Evolutionary conservation across 2,329 filamentous ascomycete species (phyloP).

Genomic region (Colletotrichum sp.): DNA sequence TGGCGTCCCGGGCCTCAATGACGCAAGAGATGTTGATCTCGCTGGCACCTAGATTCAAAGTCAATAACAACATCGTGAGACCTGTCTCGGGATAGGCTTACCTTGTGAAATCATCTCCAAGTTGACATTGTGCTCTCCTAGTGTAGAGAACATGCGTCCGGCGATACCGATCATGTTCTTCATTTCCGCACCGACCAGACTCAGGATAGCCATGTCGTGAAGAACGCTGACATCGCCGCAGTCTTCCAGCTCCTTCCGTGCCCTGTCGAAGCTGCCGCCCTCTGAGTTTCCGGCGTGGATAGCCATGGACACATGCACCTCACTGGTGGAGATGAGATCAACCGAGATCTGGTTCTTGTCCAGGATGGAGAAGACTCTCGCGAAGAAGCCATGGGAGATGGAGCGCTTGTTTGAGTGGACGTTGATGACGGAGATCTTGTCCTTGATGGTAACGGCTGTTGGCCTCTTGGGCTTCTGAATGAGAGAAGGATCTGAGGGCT

Average conservation of each 20-base stretch:
- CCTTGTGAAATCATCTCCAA: conserved; percentile 99
- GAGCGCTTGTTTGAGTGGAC: conserved; percentile 98
- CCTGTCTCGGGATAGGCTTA: conserved; percentile 43
- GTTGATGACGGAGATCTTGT: conserved; percentile 95
- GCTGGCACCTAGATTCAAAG: conserved; percentile 74
- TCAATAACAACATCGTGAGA: conserved; percentile 53
- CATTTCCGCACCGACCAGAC: conserved; percentile 92
- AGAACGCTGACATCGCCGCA: conserved; percentile 92
- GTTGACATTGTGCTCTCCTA: conserved; percentile 93
- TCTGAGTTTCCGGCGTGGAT: conserved; percentile 79
- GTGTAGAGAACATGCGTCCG: conserved; percentile 91
- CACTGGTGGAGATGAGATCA: conserved; percentile 93
- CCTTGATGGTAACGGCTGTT: conserved; percentile 95
- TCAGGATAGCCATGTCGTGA: conserved; percentile 92
- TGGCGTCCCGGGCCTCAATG: conserved; percentile 88
- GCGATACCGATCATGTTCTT: conserved; percentile 97
- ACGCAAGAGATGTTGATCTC: conserved; percentile 99
- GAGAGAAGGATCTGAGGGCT: conserved; percentile 42
- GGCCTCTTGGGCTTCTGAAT: conserved; percentile 73
- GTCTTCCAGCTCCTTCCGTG: conserved; percentile 74
- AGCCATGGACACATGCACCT: conserved; percentile 97
- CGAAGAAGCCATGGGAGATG: conserved; percentile 94
- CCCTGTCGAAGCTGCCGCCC: conserved; percentile 67
- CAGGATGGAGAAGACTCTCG: conserved; percentile 89
- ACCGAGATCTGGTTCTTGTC: conserved; percentile 88